These are phyloP conservation scores for Spencermartinsiella europaea DNA, from an alignment of 805 yeast species.

Conservation along the genomic window DNA sequence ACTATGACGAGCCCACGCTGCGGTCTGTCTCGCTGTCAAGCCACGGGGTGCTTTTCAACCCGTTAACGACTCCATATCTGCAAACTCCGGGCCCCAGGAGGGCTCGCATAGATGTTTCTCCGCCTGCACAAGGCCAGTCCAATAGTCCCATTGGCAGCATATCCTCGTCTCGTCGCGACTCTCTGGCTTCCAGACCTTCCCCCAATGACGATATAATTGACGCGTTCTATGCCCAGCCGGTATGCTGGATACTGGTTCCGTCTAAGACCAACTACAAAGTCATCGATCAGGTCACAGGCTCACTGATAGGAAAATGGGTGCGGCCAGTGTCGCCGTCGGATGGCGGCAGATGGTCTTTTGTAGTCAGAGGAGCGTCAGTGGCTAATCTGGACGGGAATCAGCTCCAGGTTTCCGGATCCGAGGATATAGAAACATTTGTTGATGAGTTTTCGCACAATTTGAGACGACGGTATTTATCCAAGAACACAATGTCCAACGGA, in stretches of 20 bases:
- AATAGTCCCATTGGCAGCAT: neutral
- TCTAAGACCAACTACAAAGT: conserved; percentile 11
- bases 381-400: neutral
- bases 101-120: neutral
- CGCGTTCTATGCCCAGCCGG: conserved; percentile 16
- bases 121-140: neutral
- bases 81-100: neutral
- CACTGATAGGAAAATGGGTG: conserved; percentile 19
- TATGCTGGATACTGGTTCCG: conserved; percentile 18
- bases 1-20: conserved; percentile 5
- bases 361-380: neutral
- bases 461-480: neutral
- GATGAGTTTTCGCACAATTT: conserved; percentile 5
- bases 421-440: neutral
- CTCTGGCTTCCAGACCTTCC: neutral
- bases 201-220: conserved; percentile 2
- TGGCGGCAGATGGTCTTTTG: conserved; percentile 8
- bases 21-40: neutral
- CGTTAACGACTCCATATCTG: neutral
- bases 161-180: neutral
- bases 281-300: conserved; percentile 19
- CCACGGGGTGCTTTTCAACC: conserved; percentile 2
- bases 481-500: neutral
- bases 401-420: neutral
- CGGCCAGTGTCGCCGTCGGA: conserved; percentile 6